Evolutionary conservation across 805 yeast genomes (phyloP), one percentile per base, ranked within the genome.

Genomic region (Ascoidea tarda): DNA sequence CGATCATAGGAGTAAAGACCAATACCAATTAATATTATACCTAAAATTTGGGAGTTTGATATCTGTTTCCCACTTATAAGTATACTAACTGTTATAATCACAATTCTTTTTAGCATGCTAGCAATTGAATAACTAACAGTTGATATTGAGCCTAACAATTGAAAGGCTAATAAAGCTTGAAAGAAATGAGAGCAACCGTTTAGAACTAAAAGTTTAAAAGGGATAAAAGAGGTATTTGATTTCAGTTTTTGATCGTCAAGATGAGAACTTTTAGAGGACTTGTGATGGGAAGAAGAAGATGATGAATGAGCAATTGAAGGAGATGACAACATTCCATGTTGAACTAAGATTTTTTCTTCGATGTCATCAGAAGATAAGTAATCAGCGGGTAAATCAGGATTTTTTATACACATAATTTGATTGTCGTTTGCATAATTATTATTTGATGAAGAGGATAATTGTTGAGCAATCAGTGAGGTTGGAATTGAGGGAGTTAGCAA

Each of bases 101-200:
- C 78, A 53, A 84, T 84, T 59, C 91, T 70, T 60, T 84, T 84
- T 65, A 84, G 63, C 49, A 84, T 82, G 63, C 81, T 84, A 31
- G 89, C 91, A 61, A 84, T 81, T 47, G 87, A 81, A 64, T 84
- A 84, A 61, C 81, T 83, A 49, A 84, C 83, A 4, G 91, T 84
- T n/a, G 83, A 74, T 21, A 84, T 72, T 58, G 74, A 62, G 2
- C 91, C 91, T 57, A 84, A 73, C 47, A 84, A 73, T 63, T 82
- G 89, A 65, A 84, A 84, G 28, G 91, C 89, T 48, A 84, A 65
- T 62, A 84, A 72, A 2, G 87, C 79, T 66, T 84, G 91, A 52
- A 77, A 59, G 61, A 84, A 84, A 68, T 84, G 93, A 3, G 84
- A 69, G 1, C 76, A 52, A 1, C 90, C 89, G 63, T 87, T 85